phyloP scores from a whole-genome alignment of 495 filamentous ascomycete species.

The Hyaloscypha hepaticicola region DNA sequence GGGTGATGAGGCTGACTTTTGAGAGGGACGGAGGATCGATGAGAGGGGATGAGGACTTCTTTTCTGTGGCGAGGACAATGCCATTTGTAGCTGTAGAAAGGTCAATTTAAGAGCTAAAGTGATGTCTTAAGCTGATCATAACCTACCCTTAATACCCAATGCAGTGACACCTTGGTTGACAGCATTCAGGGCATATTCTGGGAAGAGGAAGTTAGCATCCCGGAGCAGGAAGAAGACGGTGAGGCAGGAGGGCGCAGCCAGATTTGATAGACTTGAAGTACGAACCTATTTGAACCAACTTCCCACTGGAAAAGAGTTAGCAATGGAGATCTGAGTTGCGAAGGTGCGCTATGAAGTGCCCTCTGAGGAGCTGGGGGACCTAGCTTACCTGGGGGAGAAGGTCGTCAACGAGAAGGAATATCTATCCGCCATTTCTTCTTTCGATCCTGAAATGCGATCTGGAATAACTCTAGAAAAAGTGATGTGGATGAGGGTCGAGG shows the following conservation, averaged over 20 bases:
- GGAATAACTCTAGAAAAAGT: background rate
- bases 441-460: conserved; percentile 7
- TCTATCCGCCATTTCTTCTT: conserved; percentile 81
- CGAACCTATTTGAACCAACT: conserved; percentile 83
- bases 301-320: conserved; percentile 72
- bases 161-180: conserved; percentile 99
- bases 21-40: conserved; percentile 92
- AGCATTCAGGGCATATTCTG: conserved; percentile 98
- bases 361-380: background rate
- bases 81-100: conserved; percentile 79
- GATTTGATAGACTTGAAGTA: conserved; percentile 2
- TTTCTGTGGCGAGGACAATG: conserved; percentile 98
- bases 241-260: background rate
- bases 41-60: conserved; percentile 96
- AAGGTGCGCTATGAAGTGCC: background rate
- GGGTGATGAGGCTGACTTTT: conserved; percentile 96
- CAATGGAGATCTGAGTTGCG: conserved; percentile 23
- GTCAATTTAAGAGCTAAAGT: conserved; percentile 13
- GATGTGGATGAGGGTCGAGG: conserved; percentile 1
- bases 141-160: conserved; percentile 91
- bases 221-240: background rate
- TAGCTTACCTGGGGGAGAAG: conserved; percentile 94
- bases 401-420: conserved; percentile 99
- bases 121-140: conserved; percentile 3
- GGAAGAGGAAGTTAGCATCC: conserved; percentile 16